phyloP scores from a whole-genome alignment of 2,329 filamentous ascomycete genomes.

The Alternaria sp. region DNA sequence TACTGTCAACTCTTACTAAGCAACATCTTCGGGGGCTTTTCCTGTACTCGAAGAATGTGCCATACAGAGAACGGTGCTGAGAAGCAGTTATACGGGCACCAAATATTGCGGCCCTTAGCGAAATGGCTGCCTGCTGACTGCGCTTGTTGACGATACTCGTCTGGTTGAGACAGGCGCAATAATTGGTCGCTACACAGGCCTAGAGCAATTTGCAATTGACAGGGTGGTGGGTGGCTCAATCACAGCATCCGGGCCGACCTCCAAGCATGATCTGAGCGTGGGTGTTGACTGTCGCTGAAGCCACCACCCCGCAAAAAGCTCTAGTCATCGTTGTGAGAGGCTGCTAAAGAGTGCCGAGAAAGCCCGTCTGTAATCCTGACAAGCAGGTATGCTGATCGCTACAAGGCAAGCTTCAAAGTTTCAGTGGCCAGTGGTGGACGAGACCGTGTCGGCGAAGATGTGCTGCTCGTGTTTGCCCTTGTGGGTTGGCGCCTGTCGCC shows the following conservation, averaged over 20 bases:
- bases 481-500: slow-evolving; percentile 30
- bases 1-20: too few relatives aligned
- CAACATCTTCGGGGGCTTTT: too few relatives aligned
- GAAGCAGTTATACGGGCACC: slow-evolving; percentile 25
- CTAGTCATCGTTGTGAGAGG: slow-evolving; percentile 6
- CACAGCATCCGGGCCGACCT: slow-evolving; percentile 11
- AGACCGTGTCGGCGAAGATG: slow-evolving; percentile 44
- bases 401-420: slow-evolving; percentile 20
- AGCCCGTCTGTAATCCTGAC: slow-evolving; percentile 13
- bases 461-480: slow-evolving; percentile 24
- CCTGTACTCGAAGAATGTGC: slow-evolving; percentile 17
- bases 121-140: slow-evolving; percentile 17
- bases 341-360: slow-evolving; percentile 20
- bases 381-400: slow-evolving; percentile 28
- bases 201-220: slow-evolving; percentile 2
- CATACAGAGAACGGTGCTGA: slow-evolving; percentile 34
- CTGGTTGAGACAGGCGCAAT: background rate
- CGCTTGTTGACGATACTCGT: slow-evolving; percentile 13
- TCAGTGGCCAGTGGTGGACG: slow-evolving; percentile 37
- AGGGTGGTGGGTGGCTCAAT: slow-evolving; percentile 2
- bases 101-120: slow-evolving; percentile 25
- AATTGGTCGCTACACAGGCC: background rate
- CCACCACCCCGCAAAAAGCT: slow-evolving; percentile 18
- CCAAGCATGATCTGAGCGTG: slow-evolving; percentile 11
- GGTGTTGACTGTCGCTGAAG: slow-evolving; percentile 17